Conservation (phyloP, 441 rosid species). For the Lepidium campestre region DNA sequence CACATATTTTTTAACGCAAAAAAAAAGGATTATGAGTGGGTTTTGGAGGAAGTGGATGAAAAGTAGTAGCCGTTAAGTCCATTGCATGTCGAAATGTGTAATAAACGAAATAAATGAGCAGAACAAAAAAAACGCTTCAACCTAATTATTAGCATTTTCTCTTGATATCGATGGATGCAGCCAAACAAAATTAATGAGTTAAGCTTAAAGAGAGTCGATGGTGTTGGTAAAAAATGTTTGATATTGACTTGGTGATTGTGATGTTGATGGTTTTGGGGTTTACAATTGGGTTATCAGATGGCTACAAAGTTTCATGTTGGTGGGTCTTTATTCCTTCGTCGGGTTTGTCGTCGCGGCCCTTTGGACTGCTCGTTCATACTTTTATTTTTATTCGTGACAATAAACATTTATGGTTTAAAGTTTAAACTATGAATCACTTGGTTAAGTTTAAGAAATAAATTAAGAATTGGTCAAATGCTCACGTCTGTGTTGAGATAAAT, state of each 20-base stretch:
- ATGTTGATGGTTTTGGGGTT: constrained; percentile 13
- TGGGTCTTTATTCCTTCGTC: constrained; percentile 33
- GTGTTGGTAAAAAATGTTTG: background rate
- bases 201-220: too few relatives aligned
- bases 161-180: constrained; percentile 11
- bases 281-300: constrained; percentile 29
- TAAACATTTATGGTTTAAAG: too few relatives aligned
- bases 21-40: too few relatives aligned
- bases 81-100: constrained; percentile 56
- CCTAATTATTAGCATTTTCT: constrained; percentile 8
- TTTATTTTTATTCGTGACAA: too few relatives aligned
- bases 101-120: background rate
- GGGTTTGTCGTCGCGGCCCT: too few relatives aligned
- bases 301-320: constrained; percentile 58
- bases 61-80: constrained; percentile 41
- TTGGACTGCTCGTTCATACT: too few relatives aligned
- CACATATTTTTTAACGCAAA: too few relatives aligned
- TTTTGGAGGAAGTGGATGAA: background rate
- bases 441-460: background rate
- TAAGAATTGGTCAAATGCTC: background rate
- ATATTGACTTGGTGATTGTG: constrained; percentile 30
- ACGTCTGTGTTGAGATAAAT: background rate
- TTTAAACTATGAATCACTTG: too few relatives aligned
- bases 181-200: background rate
- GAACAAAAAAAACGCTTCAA: constrained; percentile 14